A percentile compares a stretch with the other conserved stretches of the same genome.
phyloP scores from a whole-genome alignment of 2,329 filamentous ascomycete genomes.

The Pestalotiopsis sp. region DNA sequence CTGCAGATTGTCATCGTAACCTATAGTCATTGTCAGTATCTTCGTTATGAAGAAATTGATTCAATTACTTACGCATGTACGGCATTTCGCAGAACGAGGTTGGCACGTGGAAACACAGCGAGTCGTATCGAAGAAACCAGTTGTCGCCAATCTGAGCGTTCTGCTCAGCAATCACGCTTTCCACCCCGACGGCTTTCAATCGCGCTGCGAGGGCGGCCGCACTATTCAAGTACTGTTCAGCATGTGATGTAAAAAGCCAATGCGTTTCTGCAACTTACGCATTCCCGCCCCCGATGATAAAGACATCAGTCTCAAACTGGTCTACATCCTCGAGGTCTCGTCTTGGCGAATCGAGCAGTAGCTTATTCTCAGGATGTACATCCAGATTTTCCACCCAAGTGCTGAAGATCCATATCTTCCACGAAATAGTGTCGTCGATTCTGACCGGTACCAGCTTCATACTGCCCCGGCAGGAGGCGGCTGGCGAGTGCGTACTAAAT shows the following conservation, averaged over 20 bases:
- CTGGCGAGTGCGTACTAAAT: constrained; percentile 34
- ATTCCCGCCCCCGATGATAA: constrained; percentile 37
- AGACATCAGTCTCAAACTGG: constrained; percentile 31
- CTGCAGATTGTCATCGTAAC: constrained; percentile 20
- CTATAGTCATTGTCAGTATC: background rate
- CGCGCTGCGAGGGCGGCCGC: constrained; percentile 35
- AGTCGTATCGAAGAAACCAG: constrained; percentile 41
- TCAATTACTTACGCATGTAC: constrained; percentile 28
- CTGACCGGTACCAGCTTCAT: constrained; percentile 31
- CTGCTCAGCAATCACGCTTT: constrained; percentile 38
- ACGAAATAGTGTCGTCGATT: constrained; percentile 15
- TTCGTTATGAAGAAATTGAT: background rate
- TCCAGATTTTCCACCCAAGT: constrained; percentile 31
- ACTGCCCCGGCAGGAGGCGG: constrained; percentile 31
- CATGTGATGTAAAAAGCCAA: background rate
- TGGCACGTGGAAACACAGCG: constrained; percentile 40
- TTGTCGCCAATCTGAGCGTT: constrained; percentile 40
- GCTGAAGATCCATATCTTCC: constrained; percentile 37
- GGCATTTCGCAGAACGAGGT: constrained; percentile 38
- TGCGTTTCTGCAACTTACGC: constrained; percentile 22
- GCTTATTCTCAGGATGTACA: constrained; percentile 29
- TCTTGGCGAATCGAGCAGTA: constrained; percentile 23
- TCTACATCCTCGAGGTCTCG: constrained; percentile 17
- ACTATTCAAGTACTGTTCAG: constrained; percentile 16
- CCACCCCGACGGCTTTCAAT: constrained; percentile 38